Conservation (phyloP, 2,329 filamentous ascomycete genomes). For the Aspergillus sclerotialis region DNA sequence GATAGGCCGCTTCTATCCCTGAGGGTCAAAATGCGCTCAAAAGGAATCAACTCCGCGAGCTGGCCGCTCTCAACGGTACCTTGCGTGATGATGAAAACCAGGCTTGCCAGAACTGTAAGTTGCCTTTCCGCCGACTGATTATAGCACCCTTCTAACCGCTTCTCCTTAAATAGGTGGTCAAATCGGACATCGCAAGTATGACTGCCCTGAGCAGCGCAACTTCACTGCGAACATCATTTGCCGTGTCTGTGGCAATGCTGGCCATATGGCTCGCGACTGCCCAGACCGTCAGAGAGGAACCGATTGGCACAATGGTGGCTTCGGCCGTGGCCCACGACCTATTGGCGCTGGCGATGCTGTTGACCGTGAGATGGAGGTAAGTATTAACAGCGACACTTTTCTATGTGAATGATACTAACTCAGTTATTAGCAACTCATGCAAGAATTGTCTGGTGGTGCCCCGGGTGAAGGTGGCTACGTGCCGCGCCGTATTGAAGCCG, state of each 20-base stretch:
- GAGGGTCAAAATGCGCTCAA: constrained; percentile 99
- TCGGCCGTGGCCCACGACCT: constrained; percentile 46
- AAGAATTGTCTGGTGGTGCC: constrained; percentile 78
- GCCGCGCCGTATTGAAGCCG: constrained; percentile 79
- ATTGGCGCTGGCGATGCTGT: constrained; percentile 75
- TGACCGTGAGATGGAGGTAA: constrained; percentile 90
- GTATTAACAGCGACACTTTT: constrained; percentile 22
- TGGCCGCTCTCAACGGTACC: constrained; percentile 96
- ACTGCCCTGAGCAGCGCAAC: constrained; percentile 95
- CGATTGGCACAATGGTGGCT: constrained; percentile 77
- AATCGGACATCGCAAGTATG: constrained; percentile 98
- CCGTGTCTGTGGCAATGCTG: constrained; percentile 93
- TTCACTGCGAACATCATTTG: constrained; percentile 99
- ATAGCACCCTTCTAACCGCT: constrained; percentile 11
- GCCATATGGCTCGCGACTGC: constrained; percentile 97
- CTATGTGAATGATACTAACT: constrained; percentile 35
- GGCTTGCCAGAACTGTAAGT: constrained; percentile 88
- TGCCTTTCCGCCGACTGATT: neutral
- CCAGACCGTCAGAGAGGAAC: constrained; percentile 85
- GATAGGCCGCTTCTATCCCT: constrained; percentile 89
- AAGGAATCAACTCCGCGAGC: constrained; percentile 94
- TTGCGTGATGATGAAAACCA: constrained; percentile 99
- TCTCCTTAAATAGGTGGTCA: constrained; percentile 57
- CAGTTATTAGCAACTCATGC: constrained; percentile 73
- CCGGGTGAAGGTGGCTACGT: constrained; percentile 51